Conservation (phyloP, 768 basidiomycete species). For the Kwoniella bestiolae region DNA sequence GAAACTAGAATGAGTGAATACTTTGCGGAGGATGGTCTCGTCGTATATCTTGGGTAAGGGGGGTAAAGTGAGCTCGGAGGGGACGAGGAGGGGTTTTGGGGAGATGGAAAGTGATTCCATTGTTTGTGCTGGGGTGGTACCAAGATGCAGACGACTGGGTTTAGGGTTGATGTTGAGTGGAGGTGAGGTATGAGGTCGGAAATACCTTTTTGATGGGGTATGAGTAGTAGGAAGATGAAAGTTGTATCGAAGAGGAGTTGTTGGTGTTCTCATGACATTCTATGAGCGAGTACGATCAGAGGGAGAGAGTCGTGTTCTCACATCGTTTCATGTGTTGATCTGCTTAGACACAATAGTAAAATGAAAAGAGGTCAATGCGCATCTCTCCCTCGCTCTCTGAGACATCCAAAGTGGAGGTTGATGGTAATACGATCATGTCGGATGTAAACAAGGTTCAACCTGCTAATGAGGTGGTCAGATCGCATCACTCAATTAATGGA, state of each 20-base stretch:
- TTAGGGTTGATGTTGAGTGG: too few relatives aligned
- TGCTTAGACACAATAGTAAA: neutral
- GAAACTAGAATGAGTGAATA: slow-evolving; percentile 43
- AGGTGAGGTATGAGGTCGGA: neutral
- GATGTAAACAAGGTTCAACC: neutral
- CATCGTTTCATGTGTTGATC: neutral
- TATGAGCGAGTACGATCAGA: too few relatives aligned
- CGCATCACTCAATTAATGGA: neutral
- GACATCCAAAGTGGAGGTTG: neutral
- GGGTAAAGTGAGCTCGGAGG: slow-evolving; percentile 22
- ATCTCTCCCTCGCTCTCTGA: neutral
- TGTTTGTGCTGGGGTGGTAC: neutral
- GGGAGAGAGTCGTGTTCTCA: neutral
- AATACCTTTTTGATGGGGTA: neutral
- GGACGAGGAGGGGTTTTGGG: neutral
- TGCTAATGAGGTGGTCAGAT: neutral
- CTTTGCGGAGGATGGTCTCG: slow-evolving; percentile 20
- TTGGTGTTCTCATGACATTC: too few relatives aligned
- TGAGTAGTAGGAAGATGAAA: neutral
- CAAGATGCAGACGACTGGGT: neutral
- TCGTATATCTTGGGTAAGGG: slow-evolving; percentile 32
- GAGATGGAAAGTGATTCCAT: neutral
- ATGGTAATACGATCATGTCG: neutral
- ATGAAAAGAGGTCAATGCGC: neutral
- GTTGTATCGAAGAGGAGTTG: neutral